phyloP scores from a whole-genome alignment of 495 filamentous ascomycete genomes.

The Hypoxylon fragiforme region DNA sequence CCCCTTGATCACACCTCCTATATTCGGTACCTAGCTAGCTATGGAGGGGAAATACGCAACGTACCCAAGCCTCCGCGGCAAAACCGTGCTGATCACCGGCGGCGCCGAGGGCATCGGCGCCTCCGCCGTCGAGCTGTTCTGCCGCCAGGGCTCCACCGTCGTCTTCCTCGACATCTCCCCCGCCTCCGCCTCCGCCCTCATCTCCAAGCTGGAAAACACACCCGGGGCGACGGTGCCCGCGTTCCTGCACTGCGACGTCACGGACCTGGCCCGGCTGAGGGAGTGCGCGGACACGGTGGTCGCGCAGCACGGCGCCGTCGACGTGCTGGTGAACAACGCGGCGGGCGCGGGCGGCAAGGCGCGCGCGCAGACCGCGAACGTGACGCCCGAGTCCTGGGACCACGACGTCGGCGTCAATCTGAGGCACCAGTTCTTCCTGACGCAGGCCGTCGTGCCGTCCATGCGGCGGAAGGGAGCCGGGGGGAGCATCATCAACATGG shows the following conservation, averaged over 20 bases:
- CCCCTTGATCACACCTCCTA: too few relatives aligned
- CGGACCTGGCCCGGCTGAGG: conserved; percentile 37
- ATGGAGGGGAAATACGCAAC: conserved; percentile 31
- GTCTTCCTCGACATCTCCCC: conserved; percentile 53
- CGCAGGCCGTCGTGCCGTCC: conserved; percentile 51
- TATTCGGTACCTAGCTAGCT: too few relatives aligned
- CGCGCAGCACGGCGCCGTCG: conserved; percentile 33
- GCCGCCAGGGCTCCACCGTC: conserved; percentile 50
- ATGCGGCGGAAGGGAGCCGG: conserved; percentile 37
- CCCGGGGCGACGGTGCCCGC: conserved; percentile 36
- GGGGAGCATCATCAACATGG: conserved; percentile 61
- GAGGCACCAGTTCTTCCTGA: conserved; percentile 46
- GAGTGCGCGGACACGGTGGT: conserved; percentile 39
- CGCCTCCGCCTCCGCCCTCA: conserved; percentile 40
- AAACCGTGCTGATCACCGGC: conserved; percentile 55
- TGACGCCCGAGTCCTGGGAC: conserved; percentile 38
- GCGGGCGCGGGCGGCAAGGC: conserved; percentile 28
- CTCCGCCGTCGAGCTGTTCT: conserved; percentile 48
- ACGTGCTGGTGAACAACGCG: conserved; percentile 49
- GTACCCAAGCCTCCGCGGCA: conserved; percentile 45
- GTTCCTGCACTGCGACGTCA: conserved; percentile 55
- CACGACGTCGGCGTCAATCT: conserved; percentile 37
- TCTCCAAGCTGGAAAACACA: conserved; percentile 41
- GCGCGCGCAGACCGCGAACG: conserved; percentile 31
- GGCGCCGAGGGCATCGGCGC: conserved; percentile 58